phyloP scores from a whole-genome alignment of 768 basidiomycete species.

The Crucibulum laeve region DNA sequence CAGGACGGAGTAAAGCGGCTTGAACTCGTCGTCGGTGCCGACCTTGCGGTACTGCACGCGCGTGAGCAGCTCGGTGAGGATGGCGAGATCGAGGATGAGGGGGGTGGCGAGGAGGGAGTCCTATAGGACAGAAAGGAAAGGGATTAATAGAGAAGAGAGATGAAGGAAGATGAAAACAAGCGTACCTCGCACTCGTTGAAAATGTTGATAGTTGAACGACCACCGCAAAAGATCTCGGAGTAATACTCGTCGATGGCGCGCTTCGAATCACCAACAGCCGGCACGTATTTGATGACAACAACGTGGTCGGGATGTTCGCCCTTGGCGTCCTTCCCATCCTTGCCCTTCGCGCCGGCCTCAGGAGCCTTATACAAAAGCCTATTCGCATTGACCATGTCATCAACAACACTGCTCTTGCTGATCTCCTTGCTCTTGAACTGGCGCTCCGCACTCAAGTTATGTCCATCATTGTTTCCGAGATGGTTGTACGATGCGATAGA shows the following conservation, averaged over 20 bases:
- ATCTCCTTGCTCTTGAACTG: slow-evolving; percentile 99
- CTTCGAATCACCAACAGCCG: slow-evolving; percentile 96
- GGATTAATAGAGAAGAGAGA: slow-evolving; percentile 6
- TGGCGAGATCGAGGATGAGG: slow-evolving; percentile 89
- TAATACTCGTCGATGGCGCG: slow-evolving; percentile 99
- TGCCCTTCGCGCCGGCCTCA: slow-evolving; percentile 44
- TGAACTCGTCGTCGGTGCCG: slow-evolving; percentile 55
- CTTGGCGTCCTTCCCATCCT: slow-evolving; percentile 56
- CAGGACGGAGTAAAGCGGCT: slow-evolving; percentile 85
- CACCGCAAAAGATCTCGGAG: slow-evolving; percentile 96
- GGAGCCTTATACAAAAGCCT: slow-evolving; percentile 86
- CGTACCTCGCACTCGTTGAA: slow-evolving; percentile 95
- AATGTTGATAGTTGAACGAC: slow-evolving; percentile 90
- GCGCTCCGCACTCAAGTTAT: slow-evolving; percentile 82
- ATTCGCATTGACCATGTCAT: slow-evolving; percentile 97
- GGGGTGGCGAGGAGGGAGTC: slow-evolving; percentile 96
- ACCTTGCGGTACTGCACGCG: slow-evolving; percentile 83
- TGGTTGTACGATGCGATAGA: slow-evolving; percentile 99
- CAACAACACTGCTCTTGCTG: slow-evolving; percentile 93
- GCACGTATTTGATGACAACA: slow-evolving; percentile 96
- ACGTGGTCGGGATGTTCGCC: slow-evolving; percentile 98
- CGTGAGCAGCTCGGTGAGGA: slow-evolving; percentile 91
- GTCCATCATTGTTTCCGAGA: slow-evolving; percentile 96
- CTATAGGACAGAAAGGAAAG: slow-evolving; percentile 39
- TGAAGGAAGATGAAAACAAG: slow-evolving; percentile 4